Evolutionary conservation across 805 yeast genomes (phyloP).

Genomic region (Scheffersomyces coipomensis): DNA sequence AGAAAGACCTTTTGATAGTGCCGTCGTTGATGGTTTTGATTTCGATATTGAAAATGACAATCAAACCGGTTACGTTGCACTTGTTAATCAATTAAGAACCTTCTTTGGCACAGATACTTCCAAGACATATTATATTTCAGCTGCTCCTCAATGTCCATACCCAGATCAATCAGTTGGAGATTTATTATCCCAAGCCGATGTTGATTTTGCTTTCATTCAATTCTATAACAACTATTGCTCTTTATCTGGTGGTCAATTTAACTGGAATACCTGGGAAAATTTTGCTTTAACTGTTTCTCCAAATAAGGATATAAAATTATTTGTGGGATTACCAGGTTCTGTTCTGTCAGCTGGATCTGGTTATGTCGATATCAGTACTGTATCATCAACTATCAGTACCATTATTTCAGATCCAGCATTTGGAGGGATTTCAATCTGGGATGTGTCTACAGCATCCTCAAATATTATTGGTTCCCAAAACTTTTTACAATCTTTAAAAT

Average conservation of each 20-base stretch:
- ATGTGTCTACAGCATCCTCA: slow-evolving; percentile 26
- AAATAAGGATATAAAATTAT: slow-evolving; percentile 68
- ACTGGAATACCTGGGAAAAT: slow-evolving; percentile 68
- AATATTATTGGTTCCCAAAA: slow-evolving; percentile 3
- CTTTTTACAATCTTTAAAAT: background rate
- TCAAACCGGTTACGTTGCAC: slow-evolving; percentile 22
- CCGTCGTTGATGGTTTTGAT: slow-evolving; percentile 33
- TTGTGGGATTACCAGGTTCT: slow-evolving; percentile 71
- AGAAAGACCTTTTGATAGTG: slow-evolving; percentile 26
- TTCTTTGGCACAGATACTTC: slow-evolving; percentile 25
- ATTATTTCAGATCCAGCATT: slow-evolving; percentile 21
- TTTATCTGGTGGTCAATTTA: slow-evolving; percentile 46
- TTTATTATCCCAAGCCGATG: slow-evolving; percentile 45
- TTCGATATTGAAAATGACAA: slow-evolving; percentile 28
- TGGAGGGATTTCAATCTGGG: slow-evolving; percentile 41
- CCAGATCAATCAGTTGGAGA: slow-evolving; percentile 63
- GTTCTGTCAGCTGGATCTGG: slow-evolving; percentile 51
- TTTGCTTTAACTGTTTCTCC: slow-evolving; percentile 60
- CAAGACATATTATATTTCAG: slow-evolving; percentile 70
- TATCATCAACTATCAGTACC: slow-evolving; percentile 12
- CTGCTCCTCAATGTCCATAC: slow-evolving; percentile 90
- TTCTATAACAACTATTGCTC: slow-evolving; percentile 86
- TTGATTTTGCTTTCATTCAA: slow-evolving; percentile 84
- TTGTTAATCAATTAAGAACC: slow-evolving; percentile 24
- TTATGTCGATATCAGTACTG: slow-evolving; percentile 34